Percentiles rank a stretch among this genome's conserved stretches.
These are phyloP conservation scores for Fagopyrum homotropicum DNA, from an alignment of 148 eudicot genomes.

Conservation along the genomic window DNA sequence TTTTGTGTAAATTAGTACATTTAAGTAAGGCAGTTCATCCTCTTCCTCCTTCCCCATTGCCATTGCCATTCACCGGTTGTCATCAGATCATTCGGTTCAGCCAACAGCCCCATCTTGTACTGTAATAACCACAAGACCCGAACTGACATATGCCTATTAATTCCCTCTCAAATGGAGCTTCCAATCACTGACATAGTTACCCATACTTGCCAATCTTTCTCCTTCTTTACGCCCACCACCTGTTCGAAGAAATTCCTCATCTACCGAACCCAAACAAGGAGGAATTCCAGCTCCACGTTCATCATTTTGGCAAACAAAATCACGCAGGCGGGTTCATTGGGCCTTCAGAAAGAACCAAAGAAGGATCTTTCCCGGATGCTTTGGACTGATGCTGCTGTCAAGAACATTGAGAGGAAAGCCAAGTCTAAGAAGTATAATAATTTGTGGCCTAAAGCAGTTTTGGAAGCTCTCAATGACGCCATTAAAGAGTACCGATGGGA, in stretches of 20 bases:
- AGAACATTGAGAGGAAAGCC: conserved; percentile 55
- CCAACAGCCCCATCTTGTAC: no score
- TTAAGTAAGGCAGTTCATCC: no score
- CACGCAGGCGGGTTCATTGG: conserved; percentile 11
- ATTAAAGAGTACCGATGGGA: conserved; percentile 41
- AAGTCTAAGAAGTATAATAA: conserved; percentile 47
- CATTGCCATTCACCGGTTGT: no score
- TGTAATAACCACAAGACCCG: no score
- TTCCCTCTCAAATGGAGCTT: no score
- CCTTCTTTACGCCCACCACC: conserved; percentile 24
- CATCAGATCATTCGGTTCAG: no score
- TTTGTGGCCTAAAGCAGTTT: conserved; percentile 71
- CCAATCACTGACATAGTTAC: not conserved
- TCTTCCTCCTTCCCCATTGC: no score
- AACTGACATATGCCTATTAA: no score
- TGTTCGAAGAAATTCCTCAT: conserved; percentile 41
- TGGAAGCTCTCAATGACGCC: conserved; percentile 64
- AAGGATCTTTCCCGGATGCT: conserved; percentile 60
- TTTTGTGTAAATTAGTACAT: no score
- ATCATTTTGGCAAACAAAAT: conserved; percentile 10
- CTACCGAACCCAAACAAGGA: conserved; percentile 11
- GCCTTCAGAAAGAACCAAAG: conserved; percentile 35
- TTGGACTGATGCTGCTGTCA: conserved; percentile 70
- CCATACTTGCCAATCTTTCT: conserved; percentile 7
- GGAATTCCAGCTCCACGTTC: not conserved